These are phyloP conservation scores for Teratosphaeria viscida DNA, from an alignment of 2,329 filamentous ascomycete genomes.

Conservation along the genomic window DNA sequence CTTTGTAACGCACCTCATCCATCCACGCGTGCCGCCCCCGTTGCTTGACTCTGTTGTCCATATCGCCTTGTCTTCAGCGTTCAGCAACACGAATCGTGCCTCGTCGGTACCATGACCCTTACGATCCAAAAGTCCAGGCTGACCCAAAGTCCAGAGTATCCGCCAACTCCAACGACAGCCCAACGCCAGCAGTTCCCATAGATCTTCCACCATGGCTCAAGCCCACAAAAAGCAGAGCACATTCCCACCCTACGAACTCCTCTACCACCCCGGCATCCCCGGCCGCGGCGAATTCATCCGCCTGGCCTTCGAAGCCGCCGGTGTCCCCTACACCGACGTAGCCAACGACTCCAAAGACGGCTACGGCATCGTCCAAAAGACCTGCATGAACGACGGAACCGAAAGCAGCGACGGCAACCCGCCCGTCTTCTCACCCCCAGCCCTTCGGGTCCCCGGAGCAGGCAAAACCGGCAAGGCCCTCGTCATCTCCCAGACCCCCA, in stretches of 20 bases:
- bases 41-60: background rate
- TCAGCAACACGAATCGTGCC: background rate
- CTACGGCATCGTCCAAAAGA: conserved; percentile 40
- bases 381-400: conserved; percentile 26
- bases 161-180: background rate
- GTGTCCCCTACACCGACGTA: conserved; percentile 54
- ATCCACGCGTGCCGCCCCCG: background rate
- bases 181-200: background rate
- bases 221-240: conserved; percentile 10
- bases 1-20: background rate
- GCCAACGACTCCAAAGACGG: conserved; percentile 42
- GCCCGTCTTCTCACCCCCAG: conserved; percentile 56
- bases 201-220: conserved; percentile 6
- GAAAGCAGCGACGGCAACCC: conserved; percentile 45
- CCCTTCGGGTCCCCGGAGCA: conserved; percentile 44
- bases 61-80: background rate
- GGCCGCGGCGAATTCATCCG: conserved; percentile 67
- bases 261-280: conserved; percentile 63
- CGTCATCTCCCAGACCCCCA: conserved; percentile 58
- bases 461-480: conserved; percentile 45
- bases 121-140: background rate
- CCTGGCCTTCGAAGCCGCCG: conserved; percentile 59
- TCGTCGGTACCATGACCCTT: background rate
- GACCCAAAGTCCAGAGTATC: background rate
- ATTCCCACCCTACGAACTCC: conserved; percentile 24